Evolutionary conservation across 768 basidiomycete species (phyloP).

Genomic region (Crassisporium funariophilum): DNA sequence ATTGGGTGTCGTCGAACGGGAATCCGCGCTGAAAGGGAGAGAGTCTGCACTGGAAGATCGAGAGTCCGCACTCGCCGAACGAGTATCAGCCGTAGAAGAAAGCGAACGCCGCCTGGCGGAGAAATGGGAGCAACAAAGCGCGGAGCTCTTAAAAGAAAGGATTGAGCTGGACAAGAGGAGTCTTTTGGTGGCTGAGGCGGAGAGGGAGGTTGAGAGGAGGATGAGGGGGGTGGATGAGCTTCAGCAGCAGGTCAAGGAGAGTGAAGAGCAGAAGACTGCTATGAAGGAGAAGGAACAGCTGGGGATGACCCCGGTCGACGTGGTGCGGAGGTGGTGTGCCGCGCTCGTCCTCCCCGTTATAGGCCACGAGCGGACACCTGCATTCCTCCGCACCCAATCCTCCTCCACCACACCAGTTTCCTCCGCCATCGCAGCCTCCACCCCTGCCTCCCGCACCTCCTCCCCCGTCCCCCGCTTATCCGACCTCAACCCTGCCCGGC

Average conservation of each 20-base stretch:
- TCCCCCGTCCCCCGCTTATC: not conserved
- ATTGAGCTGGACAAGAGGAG: not conserved
- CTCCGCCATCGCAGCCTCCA: not conserved
- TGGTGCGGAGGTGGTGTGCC: constrained; percentile 12
- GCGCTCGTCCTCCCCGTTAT: constrained; percentile 11
- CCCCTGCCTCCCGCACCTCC: not conserved
- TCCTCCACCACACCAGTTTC: not conserved
- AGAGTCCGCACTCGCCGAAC: not conserved
- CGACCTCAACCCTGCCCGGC: constrained; percentile 1
- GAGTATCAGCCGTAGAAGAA: not conserved
- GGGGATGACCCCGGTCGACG: not conserved
- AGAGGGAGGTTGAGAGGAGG: constrained; percentile 2
- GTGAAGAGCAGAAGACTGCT: not conserved
- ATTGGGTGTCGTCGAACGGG: not conserved
- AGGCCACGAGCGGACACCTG: constrained; percentile 10
- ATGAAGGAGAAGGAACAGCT: not conserved
- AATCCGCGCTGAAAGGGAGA: not conserved
- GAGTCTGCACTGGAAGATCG: not conserved
- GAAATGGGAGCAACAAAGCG: not conserved
- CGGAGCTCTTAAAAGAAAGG: too few species aligned
- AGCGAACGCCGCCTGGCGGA: not conserved
- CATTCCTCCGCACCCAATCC: constrained; percentile 1
- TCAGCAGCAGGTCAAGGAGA: constrained; percentile 6
- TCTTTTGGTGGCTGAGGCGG: not conserved
- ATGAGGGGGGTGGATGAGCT: constrained; percentile 1